A percentile compares a stretch with the other conserved stretches of the same genome.
phyloP scores from a whole-genome alignment of 495 filamentous ascomycete genomes.

The Penicillium soppii region DNA sequence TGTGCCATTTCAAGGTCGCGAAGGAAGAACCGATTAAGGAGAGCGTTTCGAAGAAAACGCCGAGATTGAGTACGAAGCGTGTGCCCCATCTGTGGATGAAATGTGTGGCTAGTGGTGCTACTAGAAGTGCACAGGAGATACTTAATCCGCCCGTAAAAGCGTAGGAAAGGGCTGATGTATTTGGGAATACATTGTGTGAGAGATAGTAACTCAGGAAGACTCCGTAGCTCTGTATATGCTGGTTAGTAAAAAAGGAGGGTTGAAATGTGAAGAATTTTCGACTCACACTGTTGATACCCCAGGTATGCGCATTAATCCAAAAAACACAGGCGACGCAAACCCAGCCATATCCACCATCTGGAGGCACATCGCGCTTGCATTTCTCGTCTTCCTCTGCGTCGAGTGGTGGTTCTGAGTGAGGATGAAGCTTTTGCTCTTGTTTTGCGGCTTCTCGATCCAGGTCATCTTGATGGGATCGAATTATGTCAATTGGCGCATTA shows the following conservation, averaged over 20 bases:
- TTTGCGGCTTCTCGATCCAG: conserved; percentile 9
- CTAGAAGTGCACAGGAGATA: conserved; percentile 61
- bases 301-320: conserved; percentile 56
- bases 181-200: conserved; percentile 55
- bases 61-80: conserved; percentile 56
- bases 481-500: conserved; percentile 36
- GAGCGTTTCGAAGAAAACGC: conserved; percentile 57
- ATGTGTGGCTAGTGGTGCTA: conserved; percentile 64
- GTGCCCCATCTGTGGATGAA: conserved; percentile 55
- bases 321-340: conserved; percentile 51
- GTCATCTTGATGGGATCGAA: conserved; percentile 30
- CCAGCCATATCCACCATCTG: conserved; percentile 58
- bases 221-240: conserved; percentile 48
- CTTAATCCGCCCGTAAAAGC: conserved; percentile 75
- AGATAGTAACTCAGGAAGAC: conserved; percentile 75
- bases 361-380: conserved; percentile 39
- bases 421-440: conserved; percentile 5
- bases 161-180: conserved; percentile 58
- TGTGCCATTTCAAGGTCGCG: conserved; percentile 66
- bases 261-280: neutral
- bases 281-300: conserved; percentile 54
- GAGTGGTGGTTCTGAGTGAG: conserved; percentile 10
- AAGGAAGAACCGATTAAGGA: conserved; percentile 68
- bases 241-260: conserved; percentile 5
- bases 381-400: conserved; percentile 27